Conservation (phyloP, 352 stramenopile species). For the Phytophthora palmivora region DNA sequence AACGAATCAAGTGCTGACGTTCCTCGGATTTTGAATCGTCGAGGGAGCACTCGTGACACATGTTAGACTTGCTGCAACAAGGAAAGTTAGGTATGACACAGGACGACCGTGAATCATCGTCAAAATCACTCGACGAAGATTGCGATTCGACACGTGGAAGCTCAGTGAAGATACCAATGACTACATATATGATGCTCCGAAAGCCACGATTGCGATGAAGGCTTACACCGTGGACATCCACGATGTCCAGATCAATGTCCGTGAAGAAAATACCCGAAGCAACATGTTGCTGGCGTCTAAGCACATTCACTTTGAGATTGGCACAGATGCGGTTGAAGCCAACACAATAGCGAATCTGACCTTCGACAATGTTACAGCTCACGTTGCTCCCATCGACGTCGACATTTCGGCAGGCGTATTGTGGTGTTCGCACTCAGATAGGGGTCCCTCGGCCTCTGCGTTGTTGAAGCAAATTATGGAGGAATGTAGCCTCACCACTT, state of each 20-base stretch:
- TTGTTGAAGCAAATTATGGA: constrained; percentile 85
- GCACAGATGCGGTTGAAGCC: constrained; percentile 48
- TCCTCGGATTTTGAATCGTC: constrained; percentile 20
- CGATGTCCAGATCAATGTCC: constrained; percentile 82
- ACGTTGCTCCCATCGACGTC: constrained; percentile 78
- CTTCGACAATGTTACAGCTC: constrained; percentile 74
- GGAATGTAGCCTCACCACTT: constrained; percentile 70
- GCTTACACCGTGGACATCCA: constrained; percentile 81
- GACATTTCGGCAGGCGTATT: constrained; percentile 74
- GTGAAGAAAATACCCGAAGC: constrained; percentile 69
- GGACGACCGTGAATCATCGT: constrained; percentile 31
- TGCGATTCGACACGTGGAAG: constrained; percentile 19
- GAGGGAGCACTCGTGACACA: constrained; percentile 64
- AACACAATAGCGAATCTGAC: constrained; percentile 66
- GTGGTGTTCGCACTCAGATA: constrained; percentile 65
- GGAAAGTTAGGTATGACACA: constrained; percentile 63
- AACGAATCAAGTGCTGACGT: constrained; percentile 4
- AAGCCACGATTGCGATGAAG: constrained; percentile 58
- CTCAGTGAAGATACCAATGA: constrained; percentile 21
- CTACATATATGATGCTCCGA: constrained; percentile 19
- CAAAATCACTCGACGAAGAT: constrained; percentile 19
- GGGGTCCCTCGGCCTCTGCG: constrained; percentile 16
- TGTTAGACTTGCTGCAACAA: constrained; percentile 78
- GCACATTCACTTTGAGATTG: constrained; percentile 81
- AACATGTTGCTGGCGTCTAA: constrained; percentile 76